phyloP scores from a whole-genome alignment of 1,284 basidiomycete genomes.

The Austroboletus novae-zelandiae region DNA sequence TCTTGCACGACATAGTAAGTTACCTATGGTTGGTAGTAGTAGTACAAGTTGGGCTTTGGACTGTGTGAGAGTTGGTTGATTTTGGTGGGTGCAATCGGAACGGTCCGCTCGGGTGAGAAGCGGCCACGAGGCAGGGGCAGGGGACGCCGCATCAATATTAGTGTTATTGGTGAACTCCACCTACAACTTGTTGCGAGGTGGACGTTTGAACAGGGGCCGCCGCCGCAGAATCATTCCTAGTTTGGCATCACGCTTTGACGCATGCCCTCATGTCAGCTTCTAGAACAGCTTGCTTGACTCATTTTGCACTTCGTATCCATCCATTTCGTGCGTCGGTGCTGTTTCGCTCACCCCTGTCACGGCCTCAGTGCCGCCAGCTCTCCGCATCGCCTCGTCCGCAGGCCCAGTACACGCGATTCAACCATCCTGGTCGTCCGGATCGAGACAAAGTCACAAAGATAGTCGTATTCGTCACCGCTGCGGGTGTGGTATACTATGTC shows the following conservation, averaged over 20 bases:
- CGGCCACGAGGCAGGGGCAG: slow-evolving; percentile 14
- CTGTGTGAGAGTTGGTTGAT: slow-evolving; percentile 31
- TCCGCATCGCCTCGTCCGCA: slow-evolving; percentile 20
- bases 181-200: too few relatives aligned
- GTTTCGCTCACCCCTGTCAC: background rate
- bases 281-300: slow-evolving; percentile 1
- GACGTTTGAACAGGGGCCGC: too few relatives aligned
- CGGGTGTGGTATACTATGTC: slow-evolving; percentile 28
- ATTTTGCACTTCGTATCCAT: background rate
- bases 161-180: too few relatives aligned
- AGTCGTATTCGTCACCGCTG: slow-evolving; percentile 19
- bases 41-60: slow-evolving; percentile 23
- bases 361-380: slow-evolving; percentile 14
- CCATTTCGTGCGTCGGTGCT: background rate
- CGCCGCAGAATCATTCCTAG: too few relatives aligned
- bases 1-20: slow-evolving; percentile 19
- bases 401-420: slow-evolving; percentile 29
- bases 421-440: slow-evolving; percentile 6
- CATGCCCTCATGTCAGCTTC: background rate
- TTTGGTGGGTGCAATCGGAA: slow-evolving; percentile 4
- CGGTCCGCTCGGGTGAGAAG: slow-evolving; percentile 23
- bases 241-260: background rate
- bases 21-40: slow-evolving; percentile 12
- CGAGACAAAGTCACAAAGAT: slow-evolving; percentile 16
- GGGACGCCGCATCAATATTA: slow-evolving; percentile 6